phyloP scores from a whole-genome alignment of 2,329 filamentous ascomycete genomes.

The Pyricularia pennisetigena region DNA sequence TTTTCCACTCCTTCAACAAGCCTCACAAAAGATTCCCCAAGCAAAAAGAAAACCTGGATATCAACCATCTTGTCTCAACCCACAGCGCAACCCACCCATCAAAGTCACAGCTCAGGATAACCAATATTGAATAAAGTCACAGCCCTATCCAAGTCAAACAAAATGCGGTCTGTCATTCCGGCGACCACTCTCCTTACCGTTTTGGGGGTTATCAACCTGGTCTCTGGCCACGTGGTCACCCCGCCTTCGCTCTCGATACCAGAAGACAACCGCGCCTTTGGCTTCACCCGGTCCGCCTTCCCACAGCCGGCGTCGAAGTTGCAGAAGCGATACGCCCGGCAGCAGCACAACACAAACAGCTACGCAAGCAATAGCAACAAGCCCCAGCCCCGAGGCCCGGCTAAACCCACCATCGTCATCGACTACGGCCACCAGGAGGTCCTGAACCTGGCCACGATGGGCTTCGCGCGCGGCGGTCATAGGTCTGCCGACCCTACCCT shows the following conservation, averaged over 20 bases:
- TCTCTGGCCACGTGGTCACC: background rate
- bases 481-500: background rate
- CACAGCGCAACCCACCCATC: background rate
- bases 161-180: background rate
- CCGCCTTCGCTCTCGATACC: background rate
- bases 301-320: background rate
- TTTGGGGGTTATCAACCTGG: background rate
- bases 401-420: background rate
- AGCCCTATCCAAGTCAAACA: background rate
- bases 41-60: background rate
- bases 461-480: background rate
- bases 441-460: background rate
- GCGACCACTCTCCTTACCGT: background rate
- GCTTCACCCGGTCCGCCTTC: conserved; percentile 3
- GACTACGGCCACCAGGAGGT: background rate
- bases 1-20: background rate
- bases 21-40: background rate
- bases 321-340: background rate
- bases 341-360: background rate
- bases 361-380: background rate
- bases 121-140: background rate
- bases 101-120: background rate
- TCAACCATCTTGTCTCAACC: background rate
- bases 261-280: conserved; percentile 1
- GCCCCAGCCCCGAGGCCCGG: background rate